Evolutionary conservation across 2,329 filamentous ascomycete species (phyloP).

Genomic region (Xylaria sp.): DNA sequence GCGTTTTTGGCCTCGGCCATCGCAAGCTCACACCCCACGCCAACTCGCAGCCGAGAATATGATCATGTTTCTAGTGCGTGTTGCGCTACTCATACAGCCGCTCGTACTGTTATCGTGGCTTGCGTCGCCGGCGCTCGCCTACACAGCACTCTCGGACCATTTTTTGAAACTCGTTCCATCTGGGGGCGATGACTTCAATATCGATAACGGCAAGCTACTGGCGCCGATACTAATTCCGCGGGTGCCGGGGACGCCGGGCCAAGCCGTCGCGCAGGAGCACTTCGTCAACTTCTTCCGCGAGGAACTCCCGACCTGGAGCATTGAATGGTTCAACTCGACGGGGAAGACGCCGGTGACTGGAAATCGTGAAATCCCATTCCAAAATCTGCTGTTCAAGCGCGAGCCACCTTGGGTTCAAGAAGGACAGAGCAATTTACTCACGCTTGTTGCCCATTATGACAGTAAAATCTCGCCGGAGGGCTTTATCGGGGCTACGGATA

Average conservation of each 20-base stretch:
- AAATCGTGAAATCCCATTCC: slow-evolving; percentile 73
- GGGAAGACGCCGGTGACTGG: slow-evolving; percentile 73
- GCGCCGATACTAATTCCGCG: slow-evolving; percentile 79
- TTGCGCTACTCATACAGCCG: slow-evolving; percentile 42
- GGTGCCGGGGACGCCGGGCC: slow-evolving; percentile 78
- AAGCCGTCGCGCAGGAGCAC: slow-evolving; percentile 72
- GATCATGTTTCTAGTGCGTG: slow-evolving; percentile 23
- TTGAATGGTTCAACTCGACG: slow-evolving; percentile 80
- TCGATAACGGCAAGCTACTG: slow-evolving; percentile 75
- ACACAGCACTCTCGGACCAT: slow-evolving; percentile 67
- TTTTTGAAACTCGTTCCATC: slow-evolving; percentile 71
- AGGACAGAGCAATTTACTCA: slow-evolving; percentile 77
- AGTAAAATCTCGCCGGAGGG: slow-evolving; percentile 76
- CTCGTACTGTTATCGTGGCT: slow-evolving; percentile 44
- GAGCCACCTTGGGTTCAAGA: slow-evolving; percentile 79
- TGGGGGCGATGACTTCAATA: slow-evolving; percentile 74
- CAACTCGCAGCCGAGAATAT: slow-evolving; percentile 25
- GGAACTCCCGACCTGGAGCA: slow-evolving; percentile 74
- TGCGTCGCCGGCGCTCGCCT: slow-evolving; percentile 45
- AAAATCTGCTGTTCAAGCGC: slow-evolving; percentile 79
- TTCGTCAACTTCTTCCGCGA: slow-evolving; percentile 76
- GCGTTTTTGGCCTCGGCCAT: slow-evolving; percentile 17
- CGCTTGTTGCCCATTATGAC: slow-evolving; percentile 86
- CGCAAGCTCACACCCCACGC: slow-evolving; percentile 19
- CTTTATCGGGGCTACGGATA: slow-evolving; percentile 87